Conservation (phyloP, 768 basidiomycete species). For the Pleurotus tuber-regium region DNA sequence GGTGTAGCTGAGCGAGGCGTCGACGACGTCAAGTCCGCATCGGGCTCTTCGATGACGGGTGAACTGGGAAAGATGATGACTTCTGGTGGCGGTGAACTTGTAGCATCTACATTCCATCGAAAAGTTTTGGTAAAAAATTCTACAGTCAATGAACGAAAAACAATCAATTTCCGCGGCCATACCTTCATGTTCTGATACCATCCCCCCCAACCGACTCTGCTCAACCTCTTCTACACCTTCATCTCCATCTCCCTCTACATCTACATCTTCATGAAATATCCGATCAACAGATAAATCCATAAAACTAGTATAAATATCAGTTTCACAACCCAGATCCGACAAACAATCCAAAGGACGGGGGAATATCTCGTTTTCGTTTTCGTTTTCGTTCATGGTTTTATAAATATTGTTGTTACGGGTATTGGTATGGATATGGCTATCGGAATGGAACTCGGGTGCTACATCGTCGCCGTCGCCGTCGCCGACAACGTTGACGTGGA, state of each 20-base stretch:
- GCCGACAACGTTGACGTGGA: slow-evolving; percentile 1
- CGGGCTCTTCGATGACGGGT: not conserved
- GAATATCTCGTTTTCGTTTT: not conserved
- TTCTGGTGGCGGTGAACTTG: not conserved
- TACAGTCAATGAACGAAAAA: too few species aligned
- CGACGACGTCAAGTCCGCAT: not conserved
- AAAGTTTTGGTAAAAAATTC: too few species aligned
- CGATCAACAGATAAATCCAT: slow-evolving; percentile 5
- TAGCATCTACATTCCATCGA: too few species aligned
- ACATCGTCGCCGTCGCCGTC: slow-evolving; percentile 1
- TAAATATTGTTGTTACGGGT: not conserved
- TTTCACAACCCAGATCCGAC: too few species aligned
- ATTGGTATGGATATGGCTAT: not conserved
- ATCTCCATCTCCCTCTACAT: too few species aligned
- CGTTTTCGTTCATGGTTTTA: not conserved
- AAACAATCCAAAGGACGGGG: too few species aligned
- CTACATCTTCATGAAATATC: too few species aligned
- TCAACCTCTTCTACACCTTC: too few species aligned
- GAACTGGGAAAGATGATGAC: not conserved
- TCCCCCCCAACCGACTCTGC: too few species aligned
- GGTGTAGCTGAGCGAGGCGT: not conserved
- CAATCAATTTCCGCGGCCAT: too few species aligned
- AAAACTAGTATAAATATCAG: slow-evolving; percentile 1
- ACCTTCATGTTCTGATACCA: too few species aligned
- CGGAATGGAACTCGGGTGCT: not conserved